These are phyloP conservation scores for Fusarium coffeatum DNA, from an alignment of 2,329 filamentous ascomycete genomes.

Conservation along the genomic window DNA sequence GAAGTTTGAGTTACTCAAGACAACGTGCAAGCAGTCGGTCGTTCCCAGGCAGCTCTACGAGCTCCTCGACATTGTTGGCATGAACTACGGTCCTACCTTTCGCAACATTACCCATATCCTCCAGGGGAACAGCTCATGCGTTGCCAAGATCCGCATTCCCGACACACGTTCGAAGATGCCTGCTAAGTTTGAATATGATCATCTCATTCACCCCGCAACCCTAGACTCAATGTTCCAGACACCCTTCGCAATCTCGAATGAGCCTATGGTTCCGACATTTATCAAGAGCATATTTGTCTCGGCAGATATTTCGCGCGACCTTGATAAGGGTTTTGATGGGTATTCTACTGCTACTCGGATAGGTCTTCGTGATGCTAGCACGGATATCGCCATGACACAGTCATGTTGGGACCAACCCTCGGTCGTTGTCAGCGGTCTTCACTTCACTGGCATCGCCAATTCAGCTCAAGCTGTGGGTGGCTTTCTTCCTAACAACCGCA, in stretches of 20 bases:
- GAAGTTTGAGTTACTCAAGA: constrained; percentile 41
- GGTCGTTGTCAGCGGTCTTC: constrained; percentile 59
- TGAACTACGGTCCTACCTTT: constrained; percentile 64
- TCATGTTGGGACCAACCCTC: constrained; percentile 48
- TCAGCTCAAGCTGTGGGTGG: constrained; percentile 43
- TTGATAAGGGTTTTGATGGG: constrained; percentile 54
- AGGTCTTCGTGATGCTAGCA: constrained; percentile 55
- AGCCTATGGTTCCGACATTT: constrained; percentile 62
- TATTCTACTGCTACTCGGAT: constrained; percentile 54
- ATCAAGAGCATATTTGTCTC: constrained; percentile 61
- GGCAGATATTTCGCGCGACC: constrained; percentile 49
- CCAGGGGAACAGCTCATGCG: constrained; percentile 51
- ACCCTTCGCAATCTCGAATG: constrained; percentile 58
- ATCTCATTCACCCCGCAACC: constrained; percentile 68
- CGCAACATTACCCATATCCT: constrained; percentile 57
- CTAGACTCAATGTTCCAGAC: constrained; percentile 68
- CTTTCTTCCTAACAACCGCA: constrained; percentile 62
- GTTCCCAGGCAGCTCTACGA: constrained; percentile 63
- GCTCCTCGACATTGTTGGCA: constrained; percentile 60
- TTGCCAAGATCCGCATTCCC: constrained; percentile 57
- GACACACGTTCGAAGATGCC: constrained; percentile 66
- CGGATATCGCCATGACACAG: constrained; percentile 59
- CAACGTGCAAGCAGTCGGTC: constrained; percentile 50
- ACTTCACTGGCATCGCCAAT: constrained; percentile 53
- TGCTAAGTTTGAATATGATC: constrained; percentile 62